Percentiles rank a stretch among this genome's conserved stretches.
phyloP scores from a whole-genome alignment of 1,284 basidiomycete genomes.

The Flammula alnicola region DNA sequence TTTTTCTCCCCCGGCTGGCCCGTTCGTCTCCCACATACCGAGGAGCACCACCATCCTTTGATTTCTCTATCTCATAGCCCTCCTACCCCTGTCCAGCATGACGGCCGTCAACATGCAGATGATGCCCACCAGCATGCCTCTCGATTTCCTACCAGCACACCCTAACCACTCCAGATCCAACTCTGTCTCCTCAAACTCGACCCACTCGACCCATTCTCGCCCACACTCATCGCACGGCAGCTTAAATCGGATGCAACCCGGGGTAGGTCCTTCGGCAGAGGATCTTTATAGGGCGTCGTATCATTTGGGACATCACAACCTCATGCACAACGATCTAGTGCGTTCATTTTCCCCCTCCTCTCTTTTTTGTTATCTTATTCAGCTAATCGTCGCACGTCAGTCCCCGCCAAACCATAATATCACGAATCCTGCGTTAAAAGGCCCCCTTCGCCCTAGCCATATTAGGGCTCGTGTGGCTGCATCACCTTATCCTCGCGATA shows the following conservation, averaged over 20 bases:
- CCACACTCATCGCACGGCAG: constrained; percentile 76
- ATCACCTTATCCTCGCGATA: constrained; percentile 82
- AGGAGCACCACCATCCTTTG: constrained; percentile 33
- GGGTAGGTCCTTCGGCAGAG: constrained; percentile 55
- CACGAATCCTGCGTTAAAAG: constrained; percentile 71
- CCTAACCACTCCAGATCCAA: constrained; percentile 74
- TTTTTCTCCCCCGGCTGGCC: constrained; percentile 33
- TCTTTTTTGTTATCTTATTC: constrained; percentile 33
- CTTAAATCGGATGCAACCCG: constrained; percentile 53
- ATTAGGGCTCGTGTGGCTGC: constrained; percentile 76
- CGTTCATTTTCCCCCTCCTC: constrained; percentile 24
- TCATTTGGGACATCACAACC: constrained; percentile 44
- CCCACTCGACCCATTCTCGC: constrained; percentile 70
- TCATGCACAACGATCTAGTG: constrained; percentile 49
- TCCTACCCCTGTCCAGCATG: constrained; percentile 45
- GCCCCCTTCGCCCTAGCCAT: constrained; percentile 72
- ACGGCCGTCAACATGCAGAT: constrained; percentile 75
- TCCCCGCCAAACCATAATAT: constrained; percentile 75
- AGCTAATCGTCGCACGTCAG: constrained; percentile 51
- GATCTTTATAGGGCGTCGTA: constrained; percentile 71
- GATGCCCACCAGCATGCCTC: constrained; percentile 65
- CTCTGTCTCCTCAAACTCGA: constrained; percentile 75
- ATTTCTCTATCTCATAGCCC: constrained; percentile 26
- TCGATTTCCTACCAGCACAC: constrained; percentile 70
- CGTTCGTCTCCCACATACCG: constrained; percentile 22